Base-by-base conservation (phyloP, 1,139 yeast species). In the Hemisphaericaspora subhashii region DNA sequence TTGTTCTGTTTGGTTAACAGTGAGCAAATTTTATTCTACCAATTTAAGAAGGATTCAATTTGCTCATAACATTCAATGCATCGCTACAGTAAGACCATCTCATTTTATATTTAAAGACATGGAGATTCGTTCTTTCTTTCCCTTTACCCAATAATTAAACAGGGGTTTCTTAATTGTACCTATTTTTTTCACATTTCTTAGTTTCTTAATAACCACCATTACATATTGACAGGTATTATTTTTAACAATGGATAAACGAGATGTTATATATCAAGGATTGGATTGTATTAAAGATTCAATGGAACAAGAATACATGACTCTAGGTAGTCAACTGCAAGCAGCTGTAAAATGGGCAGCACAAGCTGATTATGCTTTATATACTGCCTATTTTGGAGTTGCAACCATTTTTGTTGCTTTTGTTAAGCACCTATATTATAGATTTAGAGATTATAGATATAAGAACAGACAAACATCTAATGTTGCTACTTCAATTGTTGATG, bases 271-370 rank as follows among this genome's bases (percentile, higher is more conserved):
- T 50, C 50, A 72, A 15, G 80, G 77, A 1, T 55, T 74, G 45
- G 76, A 77, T 57, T 77, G 82, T 53, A 37, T 74, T 4, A 60
- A 60, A 4, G 80, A 76, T 47, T 41, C 37, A 40, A 60, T 48
- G 18, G 45, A 60, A 3, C 57, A 52, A 3, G 55, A 47, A 29
- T 76, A 63, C 42, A 48, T 41, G 44, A 47, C 38, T 14, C 60
- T 58, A 14, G 26, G 43, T 2, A 43, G 17, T 9, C 45, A 44
- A 23, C 74, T 77, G 47, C 81, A 74, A 46, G 54, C 54, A 0
- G 58, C 53, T 15, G 55, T 63, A 4, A 57, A 74, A 0, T 79
- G 77, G 76, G 58, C 55, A 1, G 46, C 48, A 16, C 74, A 72
- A 44, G 47, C 63, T 1, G 40, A 46, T 2, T 79, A 74, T 52